phyloP scores from a whole-genome alignment of 768 basidiomycete genomes.

The Rhodotorula kratochvilovae region DNA sequence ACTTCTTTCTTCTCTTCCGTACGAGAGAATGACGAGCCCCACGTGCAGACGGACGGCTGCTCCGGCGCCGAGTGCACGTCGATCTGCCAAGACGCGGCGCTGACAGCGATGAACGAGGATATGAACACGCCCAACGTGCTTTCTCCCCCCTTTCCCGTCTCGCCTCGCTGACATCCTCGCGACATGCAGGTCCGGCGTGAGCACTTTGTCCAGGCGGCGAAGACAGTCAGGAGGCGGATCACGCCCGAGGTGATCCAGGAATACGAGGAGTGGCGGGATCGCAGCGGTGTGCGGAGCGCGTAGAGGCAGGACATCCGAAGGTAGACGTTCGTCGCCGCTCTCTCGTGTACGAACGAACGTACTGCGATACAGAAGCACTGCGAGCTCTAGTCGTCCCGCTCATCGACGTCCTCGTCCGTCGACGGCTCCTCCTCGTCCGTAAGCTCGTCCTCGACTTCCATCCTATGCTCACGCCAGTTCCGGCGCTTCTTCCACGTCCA shows the following conservation, averaged over 20 bases:
- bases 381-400: not conserved
- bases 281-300: constrained; percentile 36
- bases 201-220: constrained; percentile 71
- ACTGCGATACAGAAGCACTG: too few species aligned
- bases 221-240: constrained; percentile 69
- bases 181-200: constrained; percentile 63
- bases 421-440: constrained; percentile 65
- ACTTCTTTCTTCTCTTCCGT: not conserved
- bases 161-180: not conserved
- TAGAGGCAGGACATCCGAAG: not conserved
- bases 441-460: constrained; percentile 74
- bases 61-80: constrained; percentile 91
- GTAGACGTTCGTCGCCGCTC: too few species aligned
- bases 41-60: constrained; percentile 76
- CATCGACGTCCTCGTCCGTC: constrained; percentile 14
- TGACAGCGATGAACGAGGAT: constrained; percentile 83
- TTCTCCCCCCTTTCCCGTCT: not conserved
- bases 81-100: constrained; percentile 91
- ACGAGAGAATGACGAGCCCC: not conserved
- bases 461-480: constrained; percentile 58
- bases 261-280: constrained; percentile 67
- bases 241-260: constrained; percentile 70
- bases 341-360: not conserved
- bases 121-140: constrained; percentile 68
- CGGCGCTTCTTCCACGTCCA: constrained; percentile 67